phyloP scores from a whole-genome alignment of 2,329 filamentous ascomycete genomes.

The Xylariaceae sp. region DNA sequence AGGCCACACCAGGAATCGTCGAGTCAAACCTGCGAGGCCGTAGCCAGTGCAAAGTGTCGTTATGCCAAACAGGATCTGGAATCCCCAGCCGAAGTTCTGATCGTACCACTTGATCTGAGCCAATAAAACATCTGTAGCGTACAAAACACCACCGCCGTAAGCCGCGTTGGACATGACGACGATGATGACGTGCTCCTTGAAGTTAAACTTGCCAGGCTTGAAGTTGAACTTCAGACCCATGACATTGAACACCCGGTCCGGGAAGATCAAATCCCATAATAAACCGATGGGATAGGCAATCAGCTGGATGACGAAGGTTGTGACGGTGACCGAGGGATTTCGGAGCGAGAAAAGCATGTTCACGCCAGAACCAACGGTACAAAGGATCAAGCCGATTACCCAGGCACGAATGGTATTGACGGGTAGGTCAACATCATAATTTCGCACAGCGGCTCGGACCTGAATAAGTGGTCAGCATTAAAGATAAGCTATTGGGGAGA shows the following conservation, averaged over 20 bases:
- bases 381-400: constrained; percentile 53
- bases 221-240: constrained; percentile 36
- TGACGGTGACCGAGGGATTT: constrained; percentile 48
- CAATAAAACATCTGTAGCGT: constrained; percentile 50
- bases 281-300: constrained; percentile 46
- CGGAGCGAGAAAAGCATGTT: constrained; percentile 52
- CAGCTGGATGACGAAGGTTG: constrained; percentile 52
- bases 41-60: constrained; percentile 62
- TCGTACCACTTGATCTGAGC: constrained; percentile 55
- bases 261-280: constrained; percentile 34
- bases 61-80: constrained; percentile 56
- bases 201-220: constrained; percentile 37
- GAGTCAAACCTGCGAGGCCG: constrained; percentile 56
- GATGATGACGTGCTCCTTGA: constrained; percentile 38
- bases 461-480: constrained; percentile 5
- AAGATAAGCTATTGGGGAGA: background rate
- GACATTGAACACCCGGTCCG: constrained; percentile 30
- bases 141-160: constrained; percentile 55
- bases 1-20: constrained; percentile 57
- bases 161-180: constrained; percentile 63
- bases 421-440: constrained; percentile 49
- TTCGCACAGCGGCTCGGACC: constrained; percentile 35
- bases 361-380: constrained; percentile 53
- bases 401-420: constrained; percentile 58
- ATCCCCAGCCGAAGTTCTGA: constrained; percentile 54